Conservation (phyloP, 805 yeast species). For the Candida broadrunensis region DNA sequence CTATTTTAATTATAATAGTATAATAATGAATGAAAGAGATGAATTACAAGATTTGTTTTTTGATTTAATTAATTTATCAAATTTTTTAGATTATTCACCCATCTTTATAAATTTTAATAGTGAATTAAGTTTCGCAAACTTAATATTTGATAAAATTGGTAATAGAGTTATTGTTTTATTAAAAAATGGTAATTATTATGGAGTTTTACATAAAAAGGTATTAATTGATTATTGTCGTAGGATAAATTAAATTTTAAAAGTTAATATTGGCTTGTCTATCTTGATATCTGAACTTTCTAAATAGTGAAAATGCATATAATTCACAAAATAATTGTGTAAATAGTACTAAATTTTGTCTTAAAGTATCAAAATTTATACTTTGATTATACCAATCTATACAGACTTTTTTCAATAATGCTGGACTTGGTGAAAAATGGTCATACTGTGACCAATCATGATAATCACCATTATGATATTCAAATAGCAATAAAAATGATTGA, state of each 20-base stretch:
- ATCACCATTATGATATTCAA: too few species aligned
- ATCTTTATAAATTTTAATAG: constrained; percentile 45
- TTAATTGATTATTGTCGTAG: constrained; percentile 43
- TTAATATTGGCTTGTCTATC: too few species aligned
- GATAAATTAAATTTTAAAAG: constrained; percentile 1
- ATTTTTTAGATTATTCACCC: constrained; percentile 45
- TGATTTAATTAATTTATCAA: constrained; percentile 37
- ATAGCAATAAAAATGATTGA: too few species aligned
- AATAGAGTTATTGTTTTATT: constrained; percentile 45
- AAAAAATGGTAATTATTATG: constrained; percentile 46
- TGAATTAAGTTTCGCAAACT: constrained; percentile 48
- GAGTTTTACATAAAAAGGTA: constrained; percentile 52
- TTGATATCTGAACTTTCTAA: too few species aligned
- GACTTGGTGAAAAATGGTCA: too few species aligned
- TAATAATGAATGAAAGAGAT: constrained; percentile 1
- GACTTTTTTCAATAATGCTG: too few species aligned
- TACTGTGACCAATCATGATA: too few species aligned
- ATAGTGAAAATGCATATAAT: too few species aligned
- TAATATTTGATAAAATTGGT: constrained; percentile 52
- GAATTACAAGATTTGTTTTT: constrained; percentile 5
- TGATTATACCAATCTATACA: too few species aligned
- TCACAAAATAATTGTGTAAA: too few species aligned
- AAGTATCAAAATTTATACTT: too few species aligned
- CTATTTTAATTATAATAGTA: constrained; percentile 23
- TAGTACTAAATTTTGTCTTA: too few species aligned